Evolutionary conservation across 164 flowering plant species (phyloP).

Genomic region (Nymphaea colorata): DNA sequence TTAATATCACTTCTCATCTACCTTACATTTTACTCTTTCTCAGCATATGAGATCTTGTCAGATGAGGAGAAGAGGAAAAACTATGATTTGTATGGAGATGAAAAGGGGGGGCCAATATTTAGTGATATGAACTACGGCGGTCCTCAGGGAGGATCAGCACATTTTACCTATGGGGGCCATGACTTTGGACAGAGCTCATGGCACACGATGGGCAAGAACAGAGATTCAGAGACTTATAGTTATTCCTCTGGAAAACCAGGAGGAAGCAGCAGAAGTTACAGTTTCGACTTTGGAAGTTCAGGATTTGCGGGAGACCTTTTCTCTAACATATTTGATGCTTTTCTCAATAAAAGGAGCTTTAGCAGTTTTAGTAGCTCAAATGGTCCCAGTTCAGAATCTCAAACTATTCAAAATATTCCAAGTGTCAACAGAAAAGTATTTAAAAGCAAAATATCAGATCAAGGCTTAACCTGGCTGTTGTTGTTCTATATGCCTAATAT

Average conservation of each 20-base stretch:
- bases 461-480: slow-evolving; percentile 75
- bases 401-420: slow-evolving; percentile 26
- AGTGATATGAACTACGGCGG: slow-evolving; percentile 36
- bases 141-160: slow-evolving; percentile 37
- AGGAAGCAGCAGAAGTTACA: slow-evolving; percentile 31
- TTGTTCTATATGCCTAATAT: slow-evolving; percentile 36
- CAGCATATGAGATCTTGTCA: slow-evolving; percentile 85
- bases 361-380: slow-evolving; percentile 39
- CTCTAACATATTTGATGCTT: slow-evolving; percentile 49
- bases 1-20: too few relatives aligned
- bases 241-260: slow-evolving; percentile 67
- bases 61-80: slow-evolving; percentile 92
- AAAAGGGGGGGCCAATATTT: slow-evolving; percentile 63
- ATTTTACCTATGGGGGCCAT: slow-evolving; percentile 55
- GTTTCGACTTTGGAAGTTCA: slow-evolving; percentile 28
- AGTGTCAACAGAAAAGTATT: slow-evolving; percentile 37
- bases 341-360: slow-evolving; percentile 25
- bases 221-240: slow-evolving; percentile 47
- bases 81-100: slow-evolving; percentile 85
- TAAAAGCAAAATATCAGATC: slow-evolving; percentile 49
- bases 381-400: slow-evolving; percentile 23
- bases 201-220: slow-evolving; percentile 46
- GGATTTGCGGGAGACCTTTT: slow-evolving; percentile 36
- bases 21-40: neutral
- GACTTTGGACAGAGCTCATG: slow-evolving; percentile 44